Base-by-base conservation (phyloP, 805 yeast genomes). In the Kodamaea kakaduensis region DNA sequence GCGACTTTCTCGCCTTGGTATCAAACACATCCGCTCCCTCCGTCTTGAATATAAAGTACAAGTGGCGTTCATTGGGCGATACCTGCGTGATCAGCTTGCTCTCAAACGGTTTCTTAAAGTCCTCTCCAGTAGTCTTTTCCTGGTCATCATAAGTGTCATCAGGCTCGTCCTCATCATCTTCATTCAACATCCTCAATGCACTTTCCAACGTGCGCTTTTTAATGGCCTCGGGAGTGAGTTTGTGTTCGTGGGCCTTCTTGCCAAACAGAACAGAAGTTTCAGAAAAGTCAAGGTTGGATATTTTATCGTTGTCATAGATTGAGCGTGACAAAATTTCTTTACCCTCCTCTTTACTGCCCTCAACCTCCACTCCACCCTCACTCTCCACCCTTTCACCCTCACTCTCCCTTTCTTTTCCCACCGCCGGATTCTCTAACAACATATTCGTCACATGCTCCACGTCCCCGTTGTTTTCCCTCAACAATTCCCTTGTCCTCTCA, bases 151-250 rank as follows among this genome's bases (percentile, higher is more conserved):
- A 62, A 0, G 89, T 80, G 45, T 84, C 95, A 51, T 86, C 96
- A 3, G 82, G 78, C 47, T 86, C 95, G 54, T 85, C 95, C 44
- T 86, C 95, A 48, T 85, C 90, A 6, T 77, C 70, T 28, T 81
- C 82, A 45, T 83, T 81, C 42, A 84, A 59, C 42, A 83, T 54
- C 27, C 77, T 61, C 43, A 84, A 56, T 1, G 89, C 88, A 15
- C 77, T 71, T 0, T 71, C 59, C 27, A 83, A 54, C 0, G 84
- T 78, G 44, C 65, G 73, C 48, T 79, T 73, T 47, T 71, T 74
- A n/a, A 75, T 48, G 19, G 72, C 75, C 37, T 65, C 72, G 9
- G 44, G 20, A 17, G 47, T 19, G 21, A 42, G 35, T 16, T 40
- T 29, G n/a, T 41, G 31, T 18, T 40, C 38, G 15, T 35, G 43